Percentiles rank a stretch among this genome's conserved stretches.
Conservation (phyloP, 2,329 filamentous ascomycete species). For the Ophiostoma populinum region DNA sequence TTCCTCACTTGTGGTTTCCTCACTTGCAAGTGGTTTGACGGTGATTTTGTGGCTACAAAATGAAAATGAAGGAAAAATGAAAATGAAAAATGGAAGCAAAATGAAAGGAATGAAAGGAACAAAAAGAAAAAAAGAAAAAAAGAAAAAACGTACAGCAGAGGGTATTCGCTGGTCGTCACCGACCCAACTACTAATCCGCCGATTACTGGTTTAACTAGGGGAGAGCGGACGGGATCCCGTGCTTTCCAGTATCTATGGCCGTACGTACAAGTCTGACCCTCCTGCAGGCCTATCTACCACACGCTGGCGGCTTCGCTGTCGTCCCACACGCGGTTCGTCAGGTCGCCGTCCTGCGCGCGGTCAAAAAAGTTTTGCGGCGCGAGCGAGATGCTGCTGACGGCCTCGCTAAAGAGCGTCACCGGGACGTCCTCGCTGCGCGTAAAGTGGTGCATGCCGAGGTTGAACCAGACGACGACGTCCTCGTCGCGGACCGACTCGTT, state of each 20-base stretch:
- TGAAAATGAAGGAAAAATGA: too few species aligned
- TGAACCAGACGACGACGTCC: conserved; percentile 30
- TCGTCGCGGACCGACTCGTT: conserved; percentile 24
- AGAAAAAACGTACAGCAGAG: too few species aligned
- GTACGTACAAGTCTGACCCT: too few species aligned
- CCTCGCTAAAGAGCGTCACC: conserved; percentile 18
- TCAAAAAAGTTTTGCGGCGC: conserved; percentile 19
- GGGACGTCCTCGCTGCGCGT: conserved; percentile 23
- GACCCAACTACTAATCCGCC: background rate
- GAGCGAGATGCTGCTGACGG: conserved; percentile 18
- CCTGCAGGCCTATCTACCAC: background rate
- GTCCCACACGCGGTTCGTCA: conserved; percentile 15
- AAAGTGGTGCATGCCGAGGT: conserved; percentile 33
- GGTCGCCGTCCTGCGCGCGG: conserved; percentile 20
- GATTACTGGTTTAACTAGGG: too few species aligned
- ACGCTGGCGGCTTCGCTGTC: conserved; percentile 4
- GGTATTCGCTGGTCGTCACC: background rate
- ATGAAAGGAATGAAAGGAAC: background rate
- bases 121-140: background rate
- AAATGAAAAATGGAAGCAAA: background rate
- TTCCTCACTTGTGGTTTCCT: too few species aligned
- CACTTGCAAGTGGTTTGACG: too few species aligned
- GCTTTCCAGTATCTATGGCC: too few species aligned
- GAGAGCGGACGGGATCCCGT: too few species aligned
- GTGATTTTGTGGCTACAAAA: too few species aligned